These are phyloP conservation scores for Lophiostoma macrostomum DNA, from an alignment of 495 filamentous ascomycete species.

Conservation along the genomic window DNA sequence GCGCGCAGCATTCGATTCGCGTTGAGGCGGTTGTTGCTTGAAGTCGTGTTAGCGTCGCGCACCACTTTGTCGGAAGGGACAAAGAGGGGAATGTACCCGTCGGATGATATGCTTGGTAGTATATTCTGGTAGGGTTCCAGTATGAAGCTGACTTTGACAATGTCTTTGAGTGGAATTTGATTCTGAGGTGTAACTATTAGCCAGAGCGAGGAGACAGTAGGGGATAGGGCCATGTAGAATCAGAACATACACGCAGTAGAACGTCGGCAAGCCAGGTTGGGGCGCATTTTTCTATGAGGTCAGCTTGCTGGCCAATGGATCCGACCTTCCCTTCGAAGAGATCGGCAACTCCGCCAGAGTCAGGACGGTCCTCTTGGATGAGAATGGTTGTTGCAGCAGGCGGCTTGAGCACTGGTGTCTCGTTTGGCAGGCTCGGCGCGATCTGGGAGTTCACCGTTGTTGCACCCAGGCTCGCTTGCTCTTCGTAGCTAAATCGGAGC, in stretches of 20 bases:
- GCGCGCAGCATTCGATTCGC: constrained; percentile 95
- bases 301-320: constrained; percentile 70
- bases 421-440: constrained; percentile 71
- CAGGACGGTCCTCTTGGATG: constrained; percentile 87
- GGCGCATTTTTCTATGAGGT: constrained; percentile 76
- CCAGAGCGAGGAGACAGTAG: neutral
- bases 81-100: constrained; percentile 37
- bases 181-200: constrained; percentile 52
- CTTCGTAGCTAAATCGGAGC: constrained; percentile 74
- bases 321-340: constrained; percentile 85
- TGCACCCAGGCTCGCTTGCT: constrained; percentile 55
- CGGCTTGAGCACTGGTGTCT: constrained; percentile 80
- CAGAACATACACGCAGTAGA: constrained; percentile 61
- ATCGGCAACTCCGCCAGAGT: constrained; percentile 86
- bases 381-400: constrained; percentile 80
- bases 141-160: constrained; percentile 88
- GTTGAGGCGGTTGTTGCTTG: constrained; percentile 82
- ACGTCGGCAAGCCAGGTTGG: constrained; percentile 92
- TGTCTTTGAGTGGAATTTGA: constrained; percentile 80
- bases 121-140: constrained; percentile 78
- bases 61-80: constrained; percentile 24
- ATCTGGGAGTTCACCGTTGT: constrained; percentile 54
- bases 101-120: constrained; percentile 52
- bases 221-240: neutral
- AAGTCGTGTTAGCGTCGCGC: constrained; percentile 25